phyloP scores from a whole-genome alignment of 108 stramenopile species.

The Stephanodiscus minutulus region DNA sequence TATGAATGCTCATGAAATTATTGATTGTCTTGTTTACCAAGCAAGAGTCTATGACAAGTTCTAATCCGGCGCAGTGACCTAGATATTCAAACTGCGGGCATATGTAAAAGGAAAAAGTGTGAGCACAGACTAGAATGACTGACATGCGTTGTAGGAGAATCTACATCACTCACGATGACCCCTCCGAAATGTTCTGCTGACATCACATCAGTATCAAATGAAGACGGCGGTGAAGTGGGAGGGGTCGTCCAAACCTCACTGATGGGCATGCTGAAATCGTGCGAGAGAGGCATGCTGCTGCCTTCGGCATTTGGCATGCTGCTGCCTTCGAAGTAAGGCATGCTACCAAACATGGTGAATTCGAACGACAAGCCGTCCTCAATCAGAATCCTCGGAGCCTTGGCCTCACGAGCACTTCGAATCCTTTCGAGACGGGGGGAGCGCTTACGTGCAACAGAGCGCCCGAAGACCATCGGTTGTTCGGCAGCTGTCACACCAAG shows the following conservation, averaged over 20 bases:
- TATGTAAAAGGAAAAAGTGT: not conserved
- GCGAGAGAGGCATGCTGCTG: not conserved
- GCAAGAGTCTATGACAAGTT: slow-evolving; percentile 28
- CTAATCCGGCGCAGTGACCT: slow-evolving; percentile 25
- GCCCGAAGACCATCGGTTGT: too few species aligned
- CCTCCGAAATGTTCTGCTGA: not conserved
- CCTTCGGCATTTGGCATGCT: not conserved
- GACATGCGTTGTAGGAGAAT: not conserved
- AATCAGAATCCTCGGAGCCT: too few species aligned
- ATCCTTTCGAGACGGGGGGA: too few species aligned
- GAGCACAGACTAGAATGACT: not conserved
- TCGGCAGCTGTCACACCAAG: too few species aligned
- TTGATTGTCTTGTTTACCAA: slow-evolving; percentile 22
- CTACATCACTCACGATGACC: not conserved
- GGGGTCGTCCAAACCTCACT: not conserved
- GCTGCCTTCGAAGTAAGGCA: not conserved
- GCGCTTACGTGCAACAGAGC: too few species aligned
- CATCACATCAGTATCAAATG: too few species aligned
- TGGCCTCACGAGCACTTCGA: too few species aligned
- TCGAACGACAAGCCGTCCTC: slow-evolving; percentile 1
- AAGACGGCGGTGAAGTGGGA: not conserved
- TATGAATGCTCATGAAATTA: slow-evolving; percentile 7
- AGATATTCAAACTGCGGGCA: slow-evolving; percentile 1
- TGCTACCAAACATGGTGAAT: not conserved
- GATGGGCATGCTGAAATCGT: slow-evolving; percentile 11